These are phyloP conservation scores for Termitomyces sp. DNA, from an alignment of 768 basidiomycete genomes.

Conservation along the genomic window DNA sequence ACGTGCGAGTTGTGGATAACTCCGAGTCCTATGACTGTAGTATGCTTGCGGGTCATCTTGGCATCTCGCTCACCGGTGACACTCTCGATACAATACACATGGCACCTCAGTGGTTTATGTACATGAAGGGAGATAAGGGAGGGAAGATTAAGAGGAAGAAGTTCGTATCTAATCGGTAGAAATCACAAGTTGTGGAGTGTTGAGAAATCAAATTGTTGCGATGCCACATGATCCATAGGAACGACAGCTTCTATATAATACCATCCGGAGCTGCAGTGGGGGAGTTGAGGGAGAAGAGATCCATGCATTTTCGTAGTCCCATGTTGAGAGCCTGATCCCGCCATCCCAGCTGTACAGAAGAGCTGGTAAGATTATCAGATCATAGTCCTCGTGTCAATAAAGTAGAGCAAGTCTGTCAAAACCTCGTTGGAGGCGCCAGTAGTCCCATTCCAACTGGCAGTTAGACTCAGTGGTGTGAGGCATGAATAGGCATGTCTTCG, in stretches of 20 bases:
- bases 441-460: no score
- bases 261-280: background rate
- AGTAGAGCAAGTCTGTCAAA: no score
- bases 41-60: conserved; percentile 19
- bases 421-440: no score
- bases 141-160: no score
- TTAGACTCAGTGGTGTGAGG: no score
- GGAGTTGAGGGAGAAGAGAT: background rate
- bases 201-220: background rate
- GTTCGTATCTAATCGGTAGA: background rate
- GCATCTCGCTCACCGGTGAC: conserved; percentile 2
- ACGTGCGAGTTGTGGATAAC: conserved; percentile 8
- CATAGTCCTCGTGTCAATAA: no score
- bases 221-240: background rate
- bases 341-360: no score
- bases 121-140: conserved; percentile 6
- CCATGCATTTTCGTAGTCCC: background rate
- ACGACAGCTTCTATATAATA: background rate
- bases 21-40: conserved; percentile 11
- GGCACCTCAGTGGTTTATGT: conserved; percentile 18
- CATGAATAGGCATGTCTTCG: no score
- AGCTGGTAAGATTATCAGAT: no score
- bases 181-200: background rate
- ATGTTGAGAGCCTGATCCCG: background rate
- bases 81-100: conserved; percentile 11